Conservation (phyloP, 345 rosid genomes). For the Melaleuca quinquenervia region DNA sequence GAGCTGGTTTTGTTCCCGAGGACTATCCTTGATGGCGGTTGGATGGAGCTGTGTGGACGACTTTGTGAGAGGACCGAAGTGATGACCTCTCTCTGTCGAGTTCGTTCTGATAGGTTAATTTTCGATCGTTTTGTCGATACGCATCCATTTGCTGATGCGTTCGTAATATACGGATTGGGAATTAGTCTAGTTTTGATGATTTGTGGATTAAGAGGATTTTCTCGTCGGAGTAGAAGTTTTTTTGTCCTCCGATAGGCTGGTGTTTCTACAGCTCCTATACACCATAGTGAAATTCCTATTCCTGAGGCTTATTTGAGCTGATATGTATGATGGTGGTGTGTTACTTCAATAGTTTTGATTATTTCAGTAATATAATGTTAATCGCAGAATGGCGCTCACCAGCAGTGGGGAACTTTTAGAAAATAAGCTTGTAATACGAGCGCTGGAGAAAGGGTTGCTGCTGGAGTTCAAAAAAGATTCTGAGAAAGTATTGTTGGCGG, state of each 20-base stretch:
- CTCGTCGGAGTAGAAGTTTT: background rate
- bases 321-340: background rate
- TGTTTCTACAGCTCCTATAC: background rate
- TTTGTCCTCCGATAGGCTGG: background rate
- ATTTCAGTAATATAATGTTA: background rate
- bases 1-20: background rate
- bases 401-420: conserved; percentile 58
- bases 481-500: conserved; percentile 67
- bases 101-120: background rate
- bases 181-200: background rate
- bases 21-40: background rate
- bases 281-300: background rate
- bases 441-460: conserved; percentile 54
- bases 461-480: conserved; percentile 87
- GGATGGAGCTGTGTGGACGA: background rate
- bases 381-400: conserved; percentile 45
- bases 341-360: background rate
- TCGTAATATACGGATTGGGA: background rate
- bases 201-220: background rate
- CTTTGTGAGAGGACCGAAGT: background rate
- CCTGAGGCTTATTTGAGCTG: background rate
- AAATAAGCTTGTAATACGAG: conserved; percentile 52
- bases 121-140: background rate
- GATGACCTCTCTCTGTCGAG: background rate
- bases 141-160: background rate